A percentile compares a stretch with the other conserved stretches of the same genome.
These are phyloP conservation scores for Tuber melanosporum DNA, from an alignment of 495 filamentous ascomycete species.

Conservation along the genomic window DNA sequence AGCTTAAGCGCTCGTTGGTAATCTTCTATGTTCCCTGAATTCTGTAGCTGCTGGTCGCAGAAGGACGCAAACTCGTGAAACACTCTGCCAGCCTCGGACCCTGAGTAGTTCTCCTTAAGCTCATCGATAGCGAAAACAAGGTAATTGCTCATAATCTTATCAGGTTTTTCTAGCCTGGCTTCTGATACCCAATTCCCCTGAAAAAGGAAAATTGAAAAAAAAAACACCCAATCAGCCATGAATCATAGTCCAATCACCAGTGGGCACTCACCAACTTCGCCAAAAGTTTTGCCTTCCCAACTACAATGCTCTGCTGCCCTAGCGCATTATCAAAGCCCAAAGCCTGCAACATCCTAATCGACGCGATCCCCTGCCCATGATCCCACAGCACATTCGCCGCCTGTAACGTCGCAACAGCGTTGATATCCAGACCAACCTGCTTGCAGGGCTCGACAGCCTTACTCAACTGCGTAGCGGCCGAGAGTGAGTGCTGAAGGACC, in stretches of 20 bases:
- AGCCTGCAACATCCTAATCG: slow-evolving; percentile 77
- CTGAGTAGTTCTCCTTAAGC: slow-evolving; percentile 56
- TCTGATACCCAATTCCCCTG: slow-evolving; percentile 80
- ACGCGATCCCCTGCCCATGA: slow-evolving; percentile 83
- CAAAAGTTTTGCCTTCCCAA: slow-evolving; percentile 72
- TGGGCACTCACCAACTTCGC: slow-evolving; percentile 64
- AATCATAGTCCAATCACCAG: neutral
- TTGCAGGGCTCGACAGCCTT: slow-evolving; percentile 62
- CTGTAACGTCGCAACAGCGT: slow-evolving; percentile 67
- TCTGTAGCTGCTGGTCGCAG: slow-evolving; percentile 87
- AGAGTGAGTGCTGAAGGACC: slow-evolving; percentile 76
- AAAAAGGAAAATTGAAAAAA: slow-evolving; percentile 7
- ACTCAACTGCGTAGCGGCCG: slow-evolving; percentile 70
- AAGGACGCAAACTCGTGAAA: slow-evolving; percentile 93
- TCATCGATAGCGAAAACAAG: slow-evolving; percentile 75
- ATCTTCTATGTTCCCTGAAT: slow-evolving; percentile 75
- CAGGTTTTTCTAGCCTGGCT: slow-evolving; percentile 86
- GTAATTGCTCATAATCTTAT: slow-evolving; percentile 77
- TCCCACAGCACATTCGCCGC: slow-evolving; percentile 89
- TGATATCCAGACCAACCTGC: slow-evolving; percentile 64
- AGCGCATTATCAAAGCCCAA: slow-evolving; percentile 57
- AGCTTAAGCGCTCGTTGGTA: slow-evolving; percentile 72
- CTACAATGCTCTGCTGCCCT: slow-evolving; percentile 62
- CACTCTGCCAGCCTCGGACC: slow-evolving; percentile 73
- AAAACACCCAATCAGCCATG: neutral